Base-by-base conservation (phyloP, 169 alveolate genomes). In the Theileria parva region DNA sequence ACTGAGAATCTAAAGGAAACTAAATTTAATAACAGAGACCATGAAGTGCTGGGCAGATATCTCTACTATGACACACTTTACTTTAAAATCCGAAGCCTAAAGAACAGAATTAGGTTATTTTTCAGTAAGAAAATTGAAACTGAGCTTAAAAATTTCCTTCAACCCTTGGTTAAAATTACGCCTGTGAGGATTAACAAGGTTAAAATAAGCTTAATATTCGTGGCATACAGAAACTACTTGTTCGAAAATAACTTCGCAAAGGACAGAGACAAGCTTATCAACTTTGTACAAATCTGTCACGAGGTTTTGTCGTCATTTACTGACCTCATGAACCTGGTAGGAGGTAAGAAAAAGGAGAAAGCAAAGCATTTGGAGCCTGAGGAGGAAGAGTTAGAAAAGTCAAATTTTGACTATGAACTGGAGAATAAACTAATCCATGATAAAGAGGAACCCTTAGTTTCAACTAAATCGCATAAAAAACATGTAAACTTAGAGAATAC, bases 181-280 rank as follows among this genome's bases (percentile, higher is more conserved):
- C 74, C 74, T 21, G 39, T 65, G 34, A 44, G 28, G 21, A 65
- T 25, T 27, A 21, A 28, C 57, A 65, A 65, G 74, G 74, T 19
- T 21, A 25, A 19, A 39, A 8, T 65, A 0, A n/a, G 39, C 15
- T 12, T 39, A 27, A 19, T 65, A 5, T 37, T 65, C 28, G 74
- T 21, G 0, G 51, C 74, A 0, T 65, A 37, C 51, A 11, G 57
- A 17, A 44, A 32, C 57, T 65, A 65, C 57, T 44, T 65, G 32
- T 37, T 65, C 60, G 44, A 44, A 17, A 27, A 28, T 63, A n/a
- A 39, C 15, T 39, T 37, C 15, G 2, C 60, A 12, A 39, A 37
- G 30, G 39, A 39, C 21, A 44, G 28, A 23, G 51, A 32, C 57
- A 37, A 21, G 17, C 32, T 44, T 25, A 65, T 44, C 64, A 65